Conservation (phyloP, 768 basidiomycete species). For the Lactarius sanguifluus region DNA sequence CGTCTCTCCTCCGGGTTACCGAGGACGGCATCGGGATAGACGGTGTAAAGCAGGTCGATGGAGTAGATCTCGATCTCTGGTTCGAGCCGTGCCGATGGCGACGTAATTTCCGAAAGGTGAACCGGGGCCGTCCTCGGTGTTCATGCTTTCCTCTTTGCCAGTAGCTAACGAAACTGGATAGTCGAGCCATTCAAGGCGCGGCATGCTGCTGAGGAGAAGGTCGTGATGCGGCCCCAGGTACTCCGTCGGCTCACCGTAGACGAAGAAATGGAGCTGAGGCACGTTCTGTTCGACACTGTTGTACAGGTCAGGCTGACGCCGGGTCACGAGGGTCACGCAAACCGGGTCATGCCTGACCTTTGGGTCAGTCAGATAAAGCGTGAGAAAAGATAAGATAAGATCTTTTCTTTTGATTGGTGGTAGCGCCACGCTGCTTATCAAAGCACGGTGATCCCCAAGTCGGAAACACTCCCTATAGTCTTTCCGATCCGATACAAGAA, state of each 20-base stretch:
- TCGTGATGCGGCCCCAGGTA: slow-evolving; percentile 95
- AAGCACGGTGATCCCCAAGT: slow-evolving; percentile 33
- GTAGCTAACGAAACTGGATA: slow-evolving; percentile 68
- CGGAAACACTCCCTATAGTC: too few relatives aligned
- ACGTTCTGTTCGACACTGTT: slow-evolving; percentile 97
- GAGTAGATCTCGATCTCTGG: slow-evolving; percentile 99
- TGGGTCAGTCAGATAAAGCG: too few relatives aligned
- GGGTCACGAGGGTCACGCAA: too few relatives aligned
- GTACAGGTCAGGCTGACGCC: too few relatives aligned
- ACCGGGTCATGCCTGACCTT: too few relatives aligned
- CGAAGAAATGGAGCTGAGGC: slow-evolving; percentile 92
- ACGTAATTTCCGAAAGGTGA: slow-evolving; percentile 78
- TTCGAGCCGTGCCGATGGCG: slow-evolving; percentile 92
- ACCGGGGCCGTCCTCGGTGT: slow-evolving; percentile 25
- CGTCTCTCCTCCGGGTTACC: slow-evolving; percentile 85
- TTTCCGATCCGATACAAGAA: too few relatives aligned
- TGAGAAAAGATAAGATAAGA: too few relatives aligned
- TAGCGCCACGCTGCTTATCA: too few relatives aligned
- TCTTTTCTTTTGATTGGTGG: too few relatives aligned
- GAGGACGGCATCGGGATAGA: slow-evolving; percentile 90
- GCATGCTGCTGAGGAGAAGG: slow-evolving; percentile 95
- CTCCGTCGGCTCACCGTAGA: slow-evolving; percentile 90
- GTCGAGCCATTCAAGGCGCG: slow-evolving; percentile 98
- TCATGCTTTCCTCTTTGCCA: slow-evolving; percentile 36
- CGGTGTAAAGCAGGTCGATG: slow-evolving; percentile 86